A percentile compares a stretch with the other conserved stretches of the same genome.
phyloP scores from a whole-genome alignment of 108 stramenopile species.

The Skeletonema costatum region DNA sequence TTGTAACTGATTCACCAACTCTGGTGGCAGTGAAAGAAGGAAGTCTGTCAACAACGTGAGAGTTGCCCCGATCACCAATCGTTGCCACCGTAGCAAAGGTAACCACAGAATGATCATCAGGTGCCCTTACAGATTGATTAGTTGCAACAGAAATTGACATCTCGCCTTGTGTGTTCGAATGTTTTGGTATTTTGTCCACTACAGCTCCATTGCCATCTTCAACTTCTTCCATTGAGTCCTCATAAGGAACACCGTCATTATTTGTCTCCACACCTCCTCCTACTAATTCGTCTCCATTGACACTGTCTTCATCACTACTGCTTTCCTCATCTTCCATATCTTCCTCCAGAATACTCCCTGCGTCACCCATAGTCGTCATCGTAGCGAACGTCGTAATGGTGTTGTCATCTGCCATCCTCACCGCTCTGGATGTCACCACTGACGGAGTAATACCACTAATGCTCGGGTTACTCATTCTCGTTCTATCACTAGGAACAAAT shows the following conservation, averaged over 20 bases:
- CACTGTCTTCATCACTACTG: background rate
- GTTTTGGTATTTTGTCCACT: constrained; percentile 10
- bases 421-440: constrained; percentile 22
- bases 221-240: constrained; percentile 4
- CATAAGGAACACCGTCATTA: background rate
- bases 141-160: background rate
- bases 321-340: constrained; percentile 29
- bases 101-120: constrained; percentile 5
- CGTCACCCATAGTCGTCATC: constrained; percentile 48
- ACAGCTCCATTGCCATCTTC: constrained; percentile 10
- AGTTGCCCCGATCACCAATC: background rate
- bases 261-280: background rate
- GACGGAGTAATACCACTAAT: background rate
- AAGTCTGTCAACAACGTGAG: constrained; percentile 17
- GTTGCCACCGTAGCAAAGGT: constrained; percentile 1
- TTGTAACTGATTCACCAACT: background rate
- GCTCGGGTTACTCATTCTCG: background rate
- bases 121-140: constrained; percentile 8
- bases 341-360: constrained; percentile 18
- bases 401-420: constrained; percentile 31
- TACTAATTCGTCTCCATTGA: background rate
- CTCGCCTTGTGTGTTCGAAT: background rate
- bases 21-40: constrained; percentile 12
- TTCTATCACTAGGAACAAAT: background rate
- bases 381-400: constrained; percentile 43